Evolutionary conservation across 306 rosid species (phyloP).

Genomic region (Lablab purpureus): DNA sequence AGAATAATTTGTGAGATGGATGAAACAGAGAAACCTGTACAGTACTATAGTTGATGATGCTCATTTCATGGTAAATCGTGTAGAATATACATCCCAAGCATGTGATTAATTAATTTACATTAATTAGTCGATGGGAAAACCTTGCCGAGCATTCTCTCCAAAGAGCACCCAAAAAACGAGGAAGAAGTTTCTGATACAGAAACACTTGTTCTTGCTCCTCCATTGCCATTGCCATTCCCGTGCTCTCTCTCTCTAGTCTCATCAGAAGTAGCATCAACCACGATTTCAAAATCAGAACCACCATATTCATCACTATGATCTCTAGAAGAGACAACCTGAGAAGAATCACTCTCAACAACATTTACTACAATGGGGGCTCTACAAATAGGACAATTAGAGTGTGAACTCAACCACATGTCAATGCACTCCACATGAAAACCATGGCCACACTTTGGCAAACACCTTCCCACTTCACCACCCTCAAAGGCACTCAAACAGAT

Average conservation of each 20-base stretch:
- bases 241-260: slow-evolving; percentile 45
- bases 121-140: slow-evolving; percentile 58
- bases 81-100: slow-evolving; percentile 37
- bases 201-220: slow-evolving; percentile 5
- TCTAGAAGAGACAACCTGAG: slow-evolving; percentile 26
- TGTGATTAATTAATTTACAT: slow-evolving; percentile 42
- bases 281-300: slow-evolving; percentile 52
- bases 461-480: slow-evolving; percentile 73
- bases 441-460: slow-evolving; percentile 78
- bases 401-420: slow-evolving; percentile 92
- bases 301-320: slow-evolving; percentile 21
- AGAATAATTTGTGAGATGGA: slow-evolving; percentile 29
- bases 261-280: slow-evolving; percentile 53
- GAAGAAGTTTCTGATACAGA: slow-evolving; percentile 51
- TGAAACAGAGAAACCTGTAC: slow-evolving; percentile 23
- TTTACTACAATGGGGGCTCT: slow-evolving; percentile 60
- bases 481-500: slow-evolving; percentile 76
- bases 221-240: slow-evolving; percentile 12
- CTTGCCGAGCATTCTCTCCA: slow-evolving; percentile 77
- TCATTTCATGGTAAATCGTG: slow-evolving; percentile 15
- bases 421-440: slow-evolving; percentile 82
- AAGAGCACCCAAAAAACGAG: slow-evolving; percentile 66
- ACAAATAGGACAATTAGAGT: slow-evolving; percentile 85
- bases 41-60: slow-evolving; percentile 1
- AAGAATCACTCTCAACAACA: slow-evolving; percentile 41